A percentile compares a stretch with the other conserved stretches of the same genome.
These are phyloP conservation scores for Aureobasidium melanogenum DNA, from an alignment of 2,329 filamentous ascomycete species.

Conservation along the genomic window DNA sequence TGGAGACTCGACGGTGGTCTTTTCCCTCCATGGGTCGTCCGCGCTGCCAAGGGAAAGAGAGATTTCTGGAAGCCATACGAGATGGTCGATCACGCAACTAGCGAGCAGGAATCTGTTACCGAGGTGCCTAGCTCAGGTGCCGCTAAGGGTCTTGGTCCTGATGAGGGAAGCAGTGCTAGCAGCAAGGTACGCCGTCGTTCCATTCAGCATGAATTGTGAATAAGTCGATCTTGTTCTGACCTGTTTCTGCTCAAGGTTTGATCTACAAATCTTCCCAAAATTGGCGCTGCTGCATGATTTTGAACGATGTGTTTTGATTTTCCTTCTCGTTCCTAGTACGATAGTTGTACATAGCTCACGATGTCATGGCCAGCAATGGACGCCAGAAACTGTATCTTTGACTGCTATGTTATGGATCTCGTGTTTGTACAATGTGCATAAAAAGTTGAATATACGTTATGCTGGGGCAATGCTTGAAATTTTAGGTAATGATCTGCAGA, in stretches of 20 bases:
- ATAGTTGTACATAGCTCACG: neutral
- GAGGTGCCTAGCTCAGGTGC: neutral
- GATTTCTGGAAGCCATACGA: slow-evolving; percentile 55
- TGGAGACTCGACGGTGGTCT: slow-evolving; percentile 67
- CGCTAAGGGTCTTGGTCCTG: neutral
- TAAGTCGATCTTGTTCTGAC: neutral
- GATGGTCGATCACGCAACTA: neutral
- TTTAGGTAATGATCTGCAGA: neutral
- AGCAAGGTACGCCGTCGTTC: slow-evolving; percentile 9
- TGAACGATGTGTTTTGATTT: neutral
- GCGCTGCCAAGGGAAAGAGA: slow-evolving; percentile 57
- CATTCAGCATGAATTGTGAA: slow-evolving; percentile 2
- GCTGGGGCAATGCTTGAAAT: neutral
- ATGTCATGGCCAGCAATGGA: neutral
- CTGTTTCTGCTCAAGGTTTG: neutral
- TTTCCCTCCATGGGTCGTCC: slow-evolving; percentile 63
- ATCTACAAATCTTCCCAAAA: neutral
- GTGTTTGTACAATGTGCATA: neutral
- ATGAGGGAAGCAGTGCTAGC: slow-evolving; percentile 1
- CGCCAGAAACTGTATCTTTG: neutral
- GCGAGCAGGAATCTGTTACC: neutral
- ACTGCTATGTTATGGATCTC: no score
- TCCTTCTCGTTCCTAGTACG: neutral
- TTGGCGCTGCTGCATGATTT: neutral
- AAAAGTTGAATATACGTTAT: neutral